These are phyloP conservation scores for Ophiocordyceps unilateralis DNA, from an alignment of 2,329 filamentous ascomycete genomes.

Conservation along the genomic window DNA sequence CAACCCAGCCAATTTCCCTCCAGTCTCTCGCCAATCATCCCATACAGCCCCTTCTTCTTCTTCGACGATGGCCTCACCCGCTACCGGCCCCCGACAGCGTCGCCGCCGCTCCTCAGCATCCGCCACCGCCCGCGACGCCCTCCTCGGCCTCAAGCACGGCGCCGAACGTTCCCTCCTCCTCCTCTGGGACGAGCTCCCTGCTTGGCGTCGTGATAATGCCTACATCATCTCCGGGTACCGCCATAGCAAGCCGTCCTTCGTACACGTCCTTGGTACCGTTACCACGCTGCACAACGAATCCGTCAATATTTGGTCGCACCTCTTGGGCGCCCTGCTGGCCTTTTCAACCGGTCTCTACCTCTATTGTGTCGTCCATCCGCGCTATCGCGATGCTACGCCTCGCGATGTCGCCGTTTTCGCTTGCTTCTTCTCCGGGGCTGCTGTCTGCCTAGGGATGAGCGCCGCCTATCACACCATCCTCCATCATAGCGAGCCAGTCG, in stretches of 20 bases:
- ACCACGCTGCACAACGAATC: conserved; percentile 42
- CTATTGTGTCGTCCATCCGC: conserved; percentile 39
- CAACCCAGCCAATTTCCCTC: no score
- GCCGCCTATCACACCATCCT: conserved; percentile 70
- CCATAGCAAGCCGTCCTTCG: conserved; percentile 29
- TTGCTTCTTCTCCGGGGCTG: conserved; percentile 64
- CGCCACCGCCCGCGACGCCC: conserved; percentile 12
- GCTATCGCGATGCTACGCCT: conserved; percentile 44
- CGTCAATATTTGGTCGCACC: conserved; percentile 47
- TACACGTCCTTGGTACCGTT: conserved; percentile 26
- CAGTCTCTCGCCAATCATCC: background rate
- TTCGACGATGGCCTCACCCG: background rate
- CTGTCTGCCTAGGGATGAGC: conserved; percentile 61
- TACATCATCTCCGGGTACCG: conserved; percentile 39
- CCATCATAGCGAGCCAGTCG: conserved; percentile 67
- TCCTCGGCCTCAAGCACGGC: conserved; percentile 19
- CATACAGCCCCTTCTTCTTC: background rate
- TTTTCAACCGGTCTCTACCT: conserved; percentile 32
- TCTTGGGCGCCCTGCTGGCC: conserved; percentile 47
- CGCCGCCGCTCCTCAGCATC: background rate
- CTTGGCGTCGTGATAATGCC: conserved; percentile 42
- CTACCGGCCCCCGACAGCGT: background rate
- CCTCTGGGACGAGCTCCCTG: conserved; percentile 40
- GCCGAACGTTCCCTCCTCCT: conserved; percentile 25
- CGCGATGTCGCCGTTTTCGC: conserved; percentile 55